These are phyloP conservation scores for Nemania diffusa DNA, from an alignment of 2,329 filamentous ascomycete genomes.

Conservation along the genomic window DNA sequence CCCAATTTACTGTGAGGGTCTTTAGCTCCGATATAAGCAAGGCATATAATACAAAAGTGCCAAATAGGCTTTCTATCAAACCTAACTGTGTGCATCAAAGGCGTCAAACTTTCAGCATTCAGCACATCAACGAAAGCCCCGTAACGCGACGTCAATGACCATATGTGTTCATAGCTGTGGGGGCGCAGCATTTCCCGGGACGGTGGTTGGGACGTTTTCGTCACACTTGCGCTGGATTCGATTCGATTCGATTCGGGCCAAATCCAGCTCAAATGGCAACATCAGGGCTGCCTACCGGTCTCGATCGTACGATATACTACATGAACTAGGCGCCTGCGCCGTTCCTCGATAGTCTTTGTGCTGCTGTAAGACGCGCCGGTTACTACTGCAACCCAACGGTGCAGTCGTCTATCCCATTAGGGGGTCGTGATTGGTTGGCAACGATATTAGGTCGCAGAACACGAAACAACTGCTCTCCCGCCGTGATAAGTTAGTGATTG, in stretches of 20 bases:
- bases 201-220: not conserved
- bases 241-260: constrained; percentile 2
- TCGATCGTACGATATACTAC: not conserved
- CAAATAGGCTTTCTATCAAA: not conserved
- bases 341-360: not conserved
- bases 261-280: constrained; percentile 2
- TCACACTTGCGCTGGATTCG: not conserved
- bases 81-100: not conserved
- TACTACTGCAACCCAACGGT: not conserved
- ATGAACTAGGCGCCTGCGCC: not conserved
- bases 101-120: not conserved
- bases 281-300: not conserved
- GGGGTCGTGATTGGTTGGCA: not conserved
- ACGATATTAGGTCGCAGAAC: not conserved
- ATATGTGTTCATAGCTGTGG: not conserved
- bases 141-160: constrained; percentile 14
- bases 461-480: not conserved
- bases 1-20: too few species aligned
- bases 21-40: not conserved
- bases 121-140: not conserved
- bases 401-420: not conserved
- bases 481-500: not conserved
- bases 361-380: not conserved
- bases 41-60: not conserved
- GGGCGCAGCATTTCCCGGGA: not conserved